These are phyloP conservation scores for Mycena leptocephala DNA, from an alignment of 768 basidiomycete genomes.

Conservation along the genomic window DNA sequence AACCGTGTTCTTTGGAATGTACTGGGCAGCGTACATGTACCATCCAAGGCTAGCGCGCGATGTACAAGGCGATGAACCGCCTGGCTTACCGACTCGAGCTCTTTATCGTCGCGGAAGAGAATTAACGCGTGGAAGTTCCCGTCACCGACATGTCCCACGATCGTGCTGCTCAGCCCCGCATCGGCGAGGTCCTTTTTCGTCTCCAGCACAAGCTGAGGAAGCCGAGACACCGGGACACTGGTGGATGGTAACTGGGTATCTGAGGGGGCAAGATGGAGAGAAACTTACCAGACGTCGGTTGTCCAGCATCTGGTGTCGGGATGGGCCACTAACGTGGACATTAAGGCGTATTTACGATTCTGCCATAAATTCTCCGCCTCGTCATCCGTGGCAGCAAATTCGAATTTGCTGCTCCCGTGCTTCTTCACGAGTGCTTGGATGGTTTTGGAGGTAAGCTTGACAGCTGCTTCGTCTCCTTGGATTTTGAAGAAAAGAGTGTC, in stretches of 20 bases:
- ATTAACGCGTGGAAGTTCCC: slow-evolving; percentile 74
- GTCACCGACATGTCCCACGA: slow-evolving; percentile 82
- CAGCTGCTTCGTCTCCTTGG: slow-evolving; percentile 79
- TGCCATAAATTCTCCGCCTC: slow-evolving; percentile 89
- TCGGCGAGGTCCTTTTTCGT: slow-evolving; percentile 84
- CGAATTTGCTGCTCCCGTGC: slow-evolving; percentile 79
- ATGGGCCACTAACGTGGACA: slow-evolving; percentile 75
- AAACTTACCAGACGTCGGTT: slow-evolving; percentile 89
- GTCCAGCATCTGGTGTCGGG: slow-evolving; percentile 85
- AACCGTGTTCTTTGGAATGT: neutral
- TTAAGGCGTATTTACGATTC: slow-evolving; percentile 89
- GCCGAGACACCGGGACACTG: slow-evolving; percentile 79
- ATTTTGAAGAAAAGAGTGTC: slow-evolving; percentile 95
- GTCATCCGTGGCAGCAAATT: slow-evolving; percentile 81
- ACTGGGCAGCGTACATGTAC: slow-evolving; percentile 72
- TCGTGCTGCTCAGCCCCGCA: slow-evolving; percentile 58
- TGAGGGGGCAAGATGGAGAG: neutral
- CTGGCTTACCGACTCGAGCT: slow-evolving; percentile 67
- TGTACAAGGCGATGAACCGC: slow-evolving; percentile 82
- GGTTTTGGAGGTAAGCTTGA: slow-evolving; percentile 70
- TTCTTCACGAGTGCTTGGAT: slow-evolving; percentile 76
- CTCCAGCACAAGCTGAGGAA: slow-evolving; percentile 81
- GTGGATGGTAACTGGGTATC: neutral
- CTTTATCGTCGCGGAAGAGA: slow-evolving; percentile 72
- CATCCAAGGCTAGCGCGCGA: slow-evolving; percentile 82